Base-by-base conservation (phyloP, 352 stramenopile genomes). In the Phytophthora meadii region DNA sequence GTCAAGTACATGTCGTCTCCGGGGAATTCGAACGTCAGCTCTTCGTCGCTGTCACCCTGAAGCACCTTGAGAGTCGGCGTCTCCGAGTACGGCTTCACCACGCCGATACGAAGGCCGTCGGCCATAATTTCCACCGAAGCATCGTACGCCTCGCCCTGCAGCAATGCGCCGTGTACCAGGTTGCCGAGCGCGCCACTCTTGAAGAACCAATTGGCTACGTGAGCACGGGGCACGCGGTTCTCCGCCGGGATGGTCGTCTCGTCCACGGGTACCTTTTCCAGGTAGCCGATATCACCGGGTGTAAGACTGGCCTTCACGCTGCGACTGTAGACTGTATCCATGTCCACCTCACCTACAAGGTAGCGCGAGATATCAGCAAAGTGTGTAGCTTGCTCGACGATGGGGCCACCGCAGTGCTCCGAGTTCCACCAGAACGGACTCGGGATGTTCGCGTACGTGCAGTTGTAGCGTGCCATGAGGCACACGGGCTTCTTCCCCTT, bases 1-100 rank as follows among this genome's bases (percentile, higher is more conserved):
- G 72, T 76, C 67, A 81, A 54, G 56, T 80, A 80, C 68, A 80
- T 77, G 64, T 77, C 68, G 25, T 81, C 68, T 3, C 68, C 68
- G 0, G 60, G 53, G 56, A 81, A 80, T 68, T 75, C 64, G 39
- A 75, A 60, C 36, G 56, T 68, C 17, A 66, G 44, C 37, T 77
- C 72, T 37, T 77, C 51, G 32, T 80, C 72, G 42, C 58, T 72
- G 51, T 59, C 50, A 22, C 60, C 64, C 14, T 66, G 46, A 24
- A 76, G 63, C 39, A 74, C 59, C 19, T 70, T 70, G 19, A 77
- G 72, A 40, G 60, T 77, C 36, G 72, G 72, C 12, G 46, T 68
- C 41, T 80, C 64, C 60, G 72, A 80, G 60, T 80, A 80, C 34
- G 72, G 68, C 60, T 77, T 67, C 37, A 77, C 57, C 11, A 80